Evolutionary conservation across 2,329 filamentous ascomycete species (phyloP), one percentile per base, ranked within the genome.

Genomic region (Arachnopeziza araneosa): DNA sequence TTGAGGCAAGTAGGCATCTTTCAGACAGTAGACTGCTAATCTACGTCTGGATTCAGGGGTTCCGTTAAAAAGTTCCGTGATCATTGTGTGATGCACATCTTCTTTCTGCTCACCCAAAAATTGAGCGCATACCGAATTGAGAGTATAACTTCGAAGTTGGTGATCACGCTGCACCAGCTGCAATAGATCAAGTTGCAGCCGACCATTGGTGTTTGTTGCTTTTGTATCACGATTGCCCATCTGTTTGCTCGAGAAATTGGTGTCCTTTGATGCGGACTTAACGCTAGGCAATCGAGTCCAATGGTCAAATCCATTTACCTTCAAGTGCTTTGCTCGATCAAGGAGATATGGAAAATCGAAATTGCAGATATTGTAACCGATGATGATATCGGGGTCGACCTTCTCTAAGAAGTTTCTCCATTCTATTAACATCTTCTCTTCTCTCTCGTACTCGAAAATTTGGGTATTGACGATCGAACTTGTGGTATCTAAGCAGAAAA

Each of bases 11-110:
- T 96, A 99, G 0, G 95, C 95, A 77, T 99, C 96, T 75, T 99
- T 99, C 66, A 99, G 76, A 76, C 95, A 99, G 78, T 99, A 99
- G 0, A 99, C 84, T 0, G 95, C 95, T 54, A 99, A 78, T 76
- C 95, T 87, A 69, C 96, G 86, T 66, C 95, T 81, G 3, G 93
- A 96, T 72, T 99, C 95, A 0, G 93, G 87, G 0, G 95, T 97
- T 63, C 95, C 95, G 72, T 99, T 98, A 80, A 93, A 97, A 2
- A 99, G 78, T 71, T 98, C 96, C 0, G 96, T 99, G 69, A 99
- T 99, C 92, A 99, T 99, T 2, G 93, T 97, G 76, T 99, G 88
- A 71, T 99, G 95, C 2, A 99, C 95, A 75, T 99, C 95, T 76
- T 99, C 95, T 72, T 99, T 99, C 73, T 99, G 95, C 73, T 99